Conservation (phyloP, 192 early-diverging fungal genomes). For the Powellomyces hirtus region DNA sequence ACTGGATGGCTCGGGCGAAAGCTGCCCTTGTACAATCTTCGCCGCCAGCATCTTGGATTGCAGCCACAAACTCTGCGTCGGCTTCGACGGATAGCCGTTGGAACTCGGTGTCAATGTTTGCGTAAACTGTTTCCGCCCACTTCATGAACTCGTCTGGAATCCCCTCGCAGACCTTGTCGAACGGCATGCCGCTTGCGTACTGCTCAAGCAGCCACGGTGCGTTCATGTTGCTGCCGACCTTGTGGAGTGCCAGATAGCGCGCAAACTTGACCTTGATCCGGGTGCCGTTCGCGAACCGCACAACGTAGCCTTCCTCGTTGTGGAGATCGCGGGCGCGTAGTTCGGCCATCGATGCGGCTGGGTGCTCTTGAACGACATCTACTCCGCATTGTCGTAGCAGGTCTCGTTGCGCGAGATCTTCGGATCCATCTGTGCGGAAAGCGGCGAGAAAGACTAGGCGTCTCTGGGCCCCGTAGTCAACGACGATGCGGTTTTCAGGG, state of each 20-base stretch:
- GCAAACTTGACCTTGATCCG: slow-evolving; percentile 8
- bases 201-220: not conserved
- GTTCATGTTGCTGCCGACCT: not conserved
- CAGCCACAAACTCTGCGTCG: not conserved
- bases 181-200: not conserved
- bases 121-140: not conserved
- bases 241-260: not conserved
- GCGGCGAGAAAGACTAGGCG: not conserved
- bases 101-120: not conserved
- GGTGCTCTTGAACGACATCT: not conserved
- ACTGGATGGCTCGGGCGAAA: not conserved
- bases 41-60: not conserved
- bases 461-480: not conserved
- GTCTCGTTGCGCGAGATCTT: not conserved
- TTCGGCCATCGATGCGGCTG: not conserved
- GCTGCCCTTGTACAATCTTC: not conserved
- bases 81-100: not conserved
- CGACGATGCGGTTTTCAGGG: not conserved
- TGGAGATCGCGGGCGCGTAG: not conserved
- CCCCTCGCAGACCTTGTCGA: not conserved
- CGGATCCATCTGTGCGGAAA: not conserved
- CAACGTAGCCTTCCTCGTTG: slow-evolving; percentile 10
- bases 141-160: not conserved
- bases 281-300: not conserved
- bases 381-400: not conserved